Conservation (phyloP, 106 monocot genomes). For the Chionographis japonica region DNA sequence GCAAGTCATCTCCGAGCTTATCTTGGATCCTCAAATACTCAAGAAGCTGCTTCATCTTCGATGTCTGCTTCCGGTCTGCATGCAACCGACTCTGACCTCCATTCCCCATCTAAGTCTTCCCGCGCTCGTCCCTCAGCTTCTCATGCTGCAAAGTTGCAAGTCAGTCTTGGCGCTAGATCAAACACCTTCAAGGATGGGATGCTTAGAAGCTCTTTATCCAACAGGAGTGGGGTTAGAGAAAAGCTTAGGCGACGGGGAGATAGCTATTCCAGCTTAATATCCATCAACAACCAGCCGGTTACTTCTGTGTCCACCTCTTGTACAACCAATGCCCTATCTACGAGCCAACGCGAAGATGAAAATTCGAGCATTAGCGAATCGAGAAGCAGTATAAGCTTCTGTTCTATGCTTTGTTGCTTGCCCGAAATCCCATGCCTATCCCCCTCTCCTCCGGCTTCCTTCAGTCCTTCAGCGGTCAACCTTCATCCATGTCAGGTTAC, state of each 20-base stretch:
- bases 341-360: slow-evolving; percentile 11
- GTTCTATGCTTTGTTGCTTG: background rate
- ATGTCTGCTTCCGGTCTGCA: slow-evolving; percentile 3
- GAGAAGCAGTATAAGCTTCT: slow-evolving; percentile 2
- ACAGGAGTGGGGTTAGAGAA: slow-evolving; percentile 23
- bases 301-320: slow-evolving; percentile 2
- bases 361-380: slow-evolving; percentile 8
- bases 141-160: slow-evolving; percentile 27
- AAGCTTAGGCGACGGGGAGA: slow-evolving; percentile 34
- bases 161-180: slow-evolving; percentile 51
- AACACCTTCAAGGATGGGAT: slow-evolving; percentile 53
- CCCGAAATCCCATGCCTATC: slow-evolving; percentile 10
- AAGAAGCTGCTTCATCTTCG: slow-evolving; percentile 12
- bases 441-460: slow-evolving; percentile 20
- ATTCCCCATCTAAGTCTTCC: slow-evolving; percentile 26
- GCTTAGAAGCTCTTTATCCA: slow-evolving; percentile 7
- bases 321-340: background rate
- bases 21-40: slow-evolving; percentile 26
- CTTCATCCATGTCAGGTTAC: slow-evolving; percentile 19
- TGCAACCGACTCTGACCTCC: slow-evolving; percentile 3
- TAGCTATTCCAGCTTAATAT: slow-evolving; percentile 7
- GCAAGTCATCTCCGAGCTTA: slow-evolving; percentile 66
- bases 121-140: slow-evolving; percentile 1
- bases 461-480: slow-evolving; percentile 18
- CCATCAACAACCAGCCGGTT: background rate